These are phyloP conservation scores for Trichosporon ovoides DNA, from an alignment of 1,284 basidiomycete species.

Conservation along the genomic window DNA sequence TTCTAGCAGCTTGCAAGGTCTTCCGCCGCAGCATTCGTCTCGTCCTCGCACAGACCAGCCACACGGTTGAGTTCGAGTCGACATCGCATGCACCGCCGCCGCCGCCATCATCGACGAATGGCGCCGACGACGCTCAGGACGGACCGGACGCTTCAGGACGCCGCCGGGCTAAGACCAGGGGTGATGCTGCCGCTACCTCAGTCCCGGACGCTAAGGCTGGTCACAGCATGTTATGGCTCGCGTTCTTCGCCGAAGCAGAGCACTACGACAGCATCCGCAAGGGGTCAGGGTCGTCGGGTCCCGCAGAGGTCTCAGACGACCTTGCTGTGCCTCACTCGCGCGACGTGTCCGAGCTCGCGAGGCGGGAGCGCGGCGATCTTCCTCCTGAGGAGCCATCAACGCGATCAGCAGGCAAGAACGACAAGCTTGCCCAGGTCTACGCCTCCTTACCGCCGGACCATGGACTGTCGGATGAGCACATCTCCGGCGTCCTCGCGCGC, in stretches of 20 bases:
- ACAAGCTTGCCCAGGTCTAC: constrained; percentile 22
- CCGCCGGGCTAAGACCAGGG: neutral
- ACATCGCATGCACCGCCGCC: neutral
- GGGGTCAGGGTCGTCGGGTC: constrained; percentile 33
- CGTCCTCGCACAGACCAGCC: constrained; percentile 36
- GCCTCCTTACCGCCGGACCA: constrained; percentile 34
- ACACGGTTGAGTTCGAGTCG: constrained; percentile 31
- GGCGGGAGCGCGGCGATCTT: constrained; percentile 24
- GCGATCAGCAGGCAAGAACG: neutral
- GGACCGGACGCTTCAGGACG: neutral
- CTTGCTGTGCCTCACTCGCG: constrained; percentile 35
- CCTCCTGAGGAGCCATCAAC: neutral
- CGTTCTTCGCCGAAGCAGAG: constrained; percentile 42
- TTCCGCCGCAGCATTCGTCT: constrained; percentile 39
- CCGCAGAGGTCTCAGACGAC: constrained; percentile 37
- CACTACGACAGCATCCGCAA: constrained; percentile 39
- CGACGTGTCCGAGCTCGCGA: constrained; percentile 36
- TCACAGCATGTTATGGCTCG: constrained; percentile 41
- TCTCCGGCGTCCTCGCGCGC: constrained; percentile 26
- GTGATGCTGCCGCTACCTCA: neutral
- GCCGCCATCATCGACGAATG: too few species aligned
- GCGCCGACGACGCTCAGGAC: neutral
- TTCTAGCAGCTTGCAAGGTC: constrained; percentile 38
- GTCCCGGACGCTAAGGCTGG: constrained; percentile 14
- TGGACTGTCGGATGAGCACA: constrained; percentile 20